These are phyloP conservation scores for Mucor piriformis DNA, from an alignment of 371 early-diverging fungal genomes.

Conservation along the genomic window DNA sequence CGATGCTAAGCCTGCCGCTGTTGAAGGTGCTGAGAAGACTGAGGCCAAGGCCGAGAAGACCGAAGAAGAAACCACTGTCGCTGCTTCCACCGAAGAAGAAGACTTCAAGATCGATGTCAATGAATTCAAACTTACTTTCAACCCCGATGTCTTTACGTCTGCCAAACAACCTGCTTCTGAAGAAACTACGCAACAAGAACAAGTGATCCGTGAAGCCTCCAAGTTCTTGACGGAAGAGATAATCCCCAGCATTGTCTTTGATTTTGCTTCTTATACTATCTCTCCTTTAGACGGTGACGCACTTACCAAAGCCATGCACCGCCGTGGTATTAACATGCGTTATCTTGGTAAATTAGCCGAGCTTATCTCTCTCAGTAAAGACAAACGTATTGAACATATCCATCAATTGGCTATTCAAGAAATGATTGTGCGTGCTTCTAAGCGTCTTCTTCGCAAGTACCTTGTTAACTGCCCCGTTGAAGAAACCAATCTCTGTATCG, in stretches of 20 bases:
- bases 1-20: conserved; percentile 24
- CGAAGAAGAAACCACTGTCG: conserved; percentile 29
- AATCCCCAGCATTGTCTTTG: conserved; percentile 74
- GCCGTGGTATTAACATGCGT: conserved; percentile 96
- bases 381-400: conserved; percentile 59
- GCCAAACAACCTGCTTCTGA: conserved; percentile 43
- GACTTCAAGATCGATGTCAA: conserved; percentile 57
- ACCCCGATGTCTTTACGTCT: conserved; percentile 79
- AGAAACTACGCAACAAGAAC: conserved; percentile 45
- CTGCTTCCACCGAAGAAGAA: conserved; percentile 45
- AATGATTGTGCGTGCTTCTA: conserved; percentile 85
- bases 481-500: conserved; percentile 65
- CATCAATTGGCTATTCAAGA: conserved; percentile 69
- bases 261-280: conserved; percentile 72
- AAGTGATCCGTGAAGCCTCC: conserved; percentile 75
- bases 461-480: conserved; percentile 61
- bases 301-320: conserved; percentile 85
- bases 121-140: conserved; percentile 77
- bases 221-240: conserved; percentile 74
- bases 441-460: conserved; percentile 78
- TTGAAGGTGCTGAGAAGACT: conserved; percentile 22
- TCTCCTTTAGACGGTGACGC: conserved; percentile 84
- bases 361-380: conserved; percentile 61
- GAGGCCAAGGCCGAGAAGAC: conserved; percentile 1
- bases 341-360: conserved; percentile 82